phyloP scores from a whole-genome alignment of 192 early-diverging fungal genomes.

The Coemansia sp. region DNA sequence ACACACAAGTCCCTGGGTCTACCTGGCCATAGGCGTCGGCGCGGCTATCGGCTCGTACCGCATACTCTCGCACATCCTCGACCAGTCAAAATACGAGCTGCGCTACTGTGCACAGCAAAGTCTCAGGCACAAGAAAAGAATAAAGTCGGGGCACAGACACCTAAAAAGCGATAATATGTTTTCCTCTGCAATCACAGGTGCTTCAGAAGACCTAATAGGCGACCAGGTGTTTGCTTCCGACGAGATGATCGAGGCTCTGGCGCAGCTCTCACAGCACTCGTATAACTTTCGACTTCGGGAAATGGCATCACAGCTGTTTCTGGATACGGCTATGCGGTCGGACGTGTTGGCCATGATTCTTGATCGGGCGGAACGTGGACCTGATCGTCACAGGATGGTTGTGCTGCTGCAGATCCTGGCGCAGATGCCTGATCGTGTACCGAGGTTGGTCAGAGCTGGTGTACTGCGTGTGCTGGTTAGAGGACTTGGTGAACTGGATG shows the following conservation, averaged over 20 bases:
- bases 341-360: constrained; percentile 15
- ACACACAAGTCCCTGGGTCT: too few species aligned
- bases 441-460: constrained; percentile 9
- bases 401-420: constrained; percentile 18
- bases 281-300: constrained; percentile 4
- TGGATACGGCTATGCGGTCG: constrained; percentile 17
- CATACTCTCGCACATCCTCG: constrained; percentile 14
- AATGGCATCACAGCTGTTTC: constrained; percentile 24
- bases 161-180: too few species aligned
- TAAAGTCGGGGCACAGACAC: not conserved
- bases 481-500: constrained; percentile 5
- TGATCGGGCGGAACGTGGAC: not conserved
- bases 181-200: too few species aligned
- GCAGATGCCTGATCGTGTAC: constrained; percentile 10
- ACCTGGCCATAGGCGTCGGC: too few species aligned
- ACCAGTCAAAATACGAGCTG: constrained; percentile 31
- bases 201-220: too few species aligned
- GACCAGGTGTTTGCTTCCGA: too few species aligned
- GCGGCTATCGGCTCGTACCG: too few species aligned
- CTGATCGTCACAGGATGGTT: constrained; percentile 7
- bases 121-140: not conserved
- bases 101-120: not conserved
- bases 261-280: constrained; percentile 11
- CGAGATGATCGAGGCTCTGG: constrained; percentile 10
- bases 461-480: constrained; percentile 14